Percentiles rank a stretch among this genome's conserved stretches.
Conservation (phyloP, 73 alveolate genomes). For the Breviolum minutum region DNA sequence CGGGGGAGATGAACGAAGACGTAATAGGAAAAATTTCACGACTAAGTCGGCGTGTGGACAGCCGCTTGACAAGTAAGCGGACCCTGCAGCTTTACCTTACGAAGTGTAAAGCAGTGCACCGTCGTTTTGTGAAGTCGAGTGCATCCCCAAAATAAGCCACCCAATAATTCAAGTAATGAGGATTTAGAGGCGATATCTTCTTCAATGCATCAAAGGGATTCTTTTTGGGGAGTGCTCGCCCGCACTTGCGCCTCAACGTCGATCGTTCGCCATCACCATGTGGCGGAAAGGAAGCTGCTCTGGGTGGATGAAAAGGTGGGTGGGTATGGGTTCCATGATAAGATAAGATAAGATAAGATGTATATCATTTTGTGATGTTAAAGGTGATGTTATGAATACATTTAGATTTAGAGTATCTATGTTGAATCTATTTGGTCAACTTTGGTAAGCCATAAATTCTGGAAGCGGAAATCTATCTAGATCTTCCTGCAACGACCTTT, state of each 20-base stretch:
- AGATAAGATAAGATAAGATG: not conserved
- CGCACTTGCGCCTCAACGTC: too few relatives aligned
- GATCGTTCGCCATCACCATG: not conserved
- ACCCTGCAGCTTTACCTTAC: not conserved
- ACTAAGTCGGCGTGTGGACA: not conserved
- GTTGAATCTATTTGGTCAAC: not conserved
- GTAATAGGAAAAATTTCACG: not conserved
- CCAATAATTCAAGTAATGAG: not conserved
- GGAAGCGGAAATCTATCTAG: not conserved
- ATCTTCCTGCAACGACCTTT: not conserved
- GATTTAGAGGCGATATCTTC: not conserved
- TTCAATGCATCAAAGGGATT: not conserved
- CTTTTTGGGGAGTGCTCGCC: not conserved
- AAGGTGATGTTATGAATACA: not conserved
- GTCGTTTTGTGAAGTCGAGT: not conserved
- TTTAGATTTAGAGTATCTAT: too few relatives aligned
- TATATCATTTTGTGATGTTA: not conserved
- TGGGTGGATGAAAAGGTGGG: too few relatives aligned
- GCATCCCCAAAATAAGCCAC: not conserved
- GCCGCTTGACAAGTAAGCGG: not conserved
- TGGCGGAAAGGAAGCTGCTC: not conserved
- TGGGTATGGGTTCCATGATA: not conserved
- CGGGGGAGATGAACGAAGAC: slow-evolving; percentile 21
- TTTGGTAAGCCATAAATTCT: too few relatives aligned
- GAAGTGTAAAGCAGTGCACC: not conserved